phyloP scores from a whole-genome alignment of 1,284 basidiomycete genomes.

The Malassezia psittaci region DNA sequence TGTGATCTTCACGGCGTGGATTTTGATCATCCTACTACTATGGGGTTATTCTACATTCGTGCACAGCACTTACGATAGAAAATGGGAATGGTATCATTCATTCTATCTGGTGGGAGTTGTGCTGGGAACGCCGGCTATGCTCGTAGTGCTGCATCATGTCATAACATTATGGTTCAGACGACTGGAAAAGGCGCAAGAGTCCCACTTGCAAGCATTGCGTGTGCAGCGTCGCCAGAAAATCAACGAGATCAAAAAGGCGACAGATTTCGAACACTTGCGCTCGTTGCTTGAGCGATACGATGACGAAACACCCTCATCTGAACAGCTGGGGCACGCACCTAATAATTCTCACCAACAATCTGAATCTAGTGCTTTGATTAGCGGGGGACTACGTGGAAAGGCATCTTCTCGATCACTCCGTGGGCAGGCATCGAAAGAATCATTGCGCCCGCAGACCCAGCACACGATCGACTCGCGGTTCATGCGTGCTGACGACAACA shows the following conservation, averaged over 20 bases:
- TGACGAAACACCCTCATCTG: neutral
- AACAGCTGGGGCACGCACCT: neutral
- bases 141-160: constrained; percentile 8
- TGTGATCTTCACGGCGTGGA: constrained; percentile 64
- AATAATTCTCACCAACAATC: neutral
- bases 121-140: constrained; percentile 7
- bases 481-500: neutral
- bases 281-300: constrained; percentile 86
- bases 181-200: constrained; percentile 52
- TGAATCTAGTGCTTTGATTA: neutral
- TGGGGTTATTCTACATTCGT: constrained; percentile 52
- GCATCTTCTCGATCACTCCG: constrained; percentile 2
- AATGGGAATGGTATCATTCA: neutral
- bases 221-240: constrained; percentile 74
- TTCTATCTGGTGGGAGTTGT: constrained; percentile 6
- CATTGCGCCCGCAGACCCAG: neutral
- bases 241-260: constrained; percentile 93
- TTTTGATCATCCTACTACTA: constrained; percentile 69
- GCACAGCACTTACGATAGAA: neutral
- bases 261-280: constrained; percentile 84
- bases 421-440: neutral
- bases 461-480: neutral
- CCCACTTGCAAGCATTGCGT: constrained; percentile 63
- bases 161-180: constrained; percentile 9
- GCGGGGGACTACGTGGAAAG: neutral